Percentiles rank a stretch among this genome's conserved stretches.
These are phyloP conservation scores for Chenopodium berlandieri DNA, from an alignment of 148 eudicot species.

Conservation along the genomic window DNA sequence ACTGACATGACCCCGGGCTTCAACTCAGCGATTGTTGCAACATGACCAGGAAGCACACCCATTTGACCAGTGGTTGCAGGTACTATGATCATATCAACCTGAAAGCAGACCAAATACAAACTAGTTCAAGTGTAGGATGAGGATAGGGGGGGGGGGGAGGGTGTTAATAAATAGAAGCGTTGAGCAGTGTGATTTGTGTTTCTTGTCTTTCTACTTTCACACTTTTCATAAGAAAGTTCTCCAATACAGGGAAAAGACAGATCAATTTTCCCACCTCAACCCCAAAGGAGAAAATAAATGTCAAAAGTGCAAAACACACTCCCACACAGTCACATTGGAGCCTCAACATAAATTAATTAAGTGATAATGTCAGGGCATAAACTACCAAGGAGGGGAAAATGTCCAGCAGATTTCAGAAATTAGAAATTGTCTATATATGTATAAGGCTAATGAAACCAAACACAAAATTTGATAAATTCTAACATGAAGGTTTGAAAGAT, in stretches of 20 bases:
- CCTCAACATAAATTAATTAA: not conserved
- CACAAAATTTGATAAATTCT: not conserved
- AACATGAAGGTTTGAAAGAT: not conserved
- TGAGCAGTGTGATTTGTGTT: not conserved
- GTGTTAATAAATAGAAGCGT: not conserved
- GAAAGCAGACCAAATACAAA: slow-evolving; percentile 16
- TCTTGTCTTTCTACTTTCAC: not conserved
- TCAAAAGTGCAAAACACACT: not conserved
- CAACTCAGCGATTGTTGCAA: slow-evolving; percentile 67
- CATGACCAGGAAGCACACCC: slow-evolving; percentile 84
- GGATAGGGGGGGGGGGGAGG: not conserved
- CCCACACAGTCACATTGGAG: not conserved
- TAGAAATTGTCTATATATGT: not conserved
- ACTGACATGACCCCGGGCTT: slow-evolving; percentile 73
- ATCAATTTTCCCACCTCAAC: not conserved
- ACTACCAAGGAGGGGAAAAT: not conserved
- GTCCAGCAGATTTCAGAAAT: not conserved
- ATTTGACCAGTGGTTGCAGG: slow-evolving; percentile 81
- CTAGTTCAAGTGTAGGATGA: not conserved
- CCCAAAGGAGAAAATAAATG: not conserved
- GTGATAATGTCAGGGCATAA: not conserved
- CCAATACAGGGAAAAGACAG: not conserved
- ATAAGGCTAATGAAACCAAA: not conserved
- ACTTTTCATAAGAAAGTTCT: not conserved
- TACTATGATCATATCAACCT: slow-evolving; percentile 83